phyloP scores from a whole-genome alignment of 2,329 filamentous ascomycete species.

The Trichoderma cornu-damae region DNA sequence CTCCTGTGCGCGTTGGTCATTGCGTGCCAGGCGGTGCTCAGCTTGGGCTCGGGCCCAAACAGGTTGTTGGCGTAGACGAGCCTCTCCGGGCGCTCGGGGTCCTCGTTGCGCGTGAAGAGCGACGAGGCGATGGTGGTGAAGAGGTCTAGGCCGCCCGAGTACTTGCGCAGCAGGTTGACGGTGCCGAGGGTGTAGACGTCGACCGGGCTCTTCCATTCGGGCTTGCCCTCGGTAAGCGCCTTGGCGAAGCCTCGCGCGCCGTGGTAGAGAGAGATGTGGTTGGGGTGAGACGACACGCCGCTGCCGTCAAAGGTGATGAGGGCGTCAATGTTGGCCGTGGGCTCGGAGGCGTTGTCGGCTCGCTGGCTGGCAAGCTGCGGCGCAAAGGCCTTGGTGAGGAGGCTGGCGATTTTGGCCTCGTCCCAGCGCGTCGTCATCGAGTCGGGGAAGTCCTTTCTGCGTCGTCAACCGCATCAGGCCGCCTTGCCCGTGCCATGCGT shows the following conservation, averaged over 20 bases:
- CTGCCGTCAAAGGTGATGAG: constrained; percentile 83
- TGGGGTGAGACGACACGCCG: constrained; percentile 84
- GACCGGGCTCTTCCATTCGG: constrained; percentile 66
- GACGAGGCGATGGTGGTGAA: constrained; percentile 62
- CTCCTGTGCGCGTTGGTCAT: constrained; percentile 90
- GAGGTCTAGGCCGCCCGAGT: constrained; percentile 69
- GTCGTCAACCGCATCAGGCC: background rate
- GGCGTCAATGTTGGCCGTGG: constrained; percentile 62
- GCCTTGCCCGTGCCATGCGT: background rate
- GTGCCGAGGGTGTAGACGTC: constrained; percentile 79
- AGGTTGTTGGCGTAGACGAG: constrained; percentile 70
- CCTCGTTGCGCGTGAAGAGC: constrained; percentile 38
- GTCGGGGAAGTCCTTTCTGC: constrained; percentile 67
- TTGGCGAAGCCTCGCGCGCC: constrained; percentile 71
- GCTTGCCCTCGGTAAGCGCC: constrained; percentile 56
- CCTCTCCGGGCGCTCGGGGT: constrained; percentile 43
- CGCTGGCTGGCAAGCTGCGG: constrained; percentile 49
- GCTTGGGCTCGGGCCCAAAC: constrained; percentile 47
- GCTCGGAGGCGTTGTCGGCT: constrained; percentile 31
- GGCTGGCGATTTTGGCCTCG: constrained; percentile 59
- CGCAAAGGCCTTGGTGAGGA: constrained; percentile 70
- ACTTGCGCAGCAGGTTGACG: constrained; percentile 73
- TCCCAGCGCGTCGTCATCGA: constrained; percentile 82
- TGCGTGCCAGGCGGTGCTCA: constrained; percentile 63
- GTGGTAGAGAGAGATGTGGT: constrained; percentile 84